These are phyloP conservation scores for Begonia loranthoides DNA, from an alignment of 306 rosid species.

Conservation along the genomic window DNA sequence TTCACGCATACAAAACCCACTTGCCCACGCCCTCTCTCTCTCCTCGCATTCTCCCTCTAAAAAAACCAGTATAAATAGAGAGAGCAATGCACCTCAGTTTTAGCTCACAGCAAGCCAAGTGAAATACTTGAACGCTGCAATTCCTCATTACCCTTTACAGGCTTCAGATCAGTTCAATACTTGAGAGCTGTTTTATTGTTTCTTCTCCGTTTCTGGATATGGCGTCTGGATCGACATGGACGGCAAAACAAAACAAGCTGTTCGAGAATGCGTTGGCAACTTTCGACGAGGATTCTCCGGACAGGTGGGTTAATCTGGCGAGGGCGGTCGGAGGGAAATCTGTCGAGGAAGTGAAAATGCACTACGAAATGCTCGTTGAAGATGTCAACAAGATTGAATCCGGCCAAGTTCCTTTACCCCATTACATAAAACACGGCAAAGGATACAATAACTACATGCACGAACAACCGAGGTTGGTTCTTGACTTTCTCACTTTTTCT, in stretches of 20 bases:
- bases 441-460: constrained; percentile 17
- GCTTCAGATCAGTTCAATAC: too few species aligned
- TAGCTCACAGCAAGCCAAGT: too few species aligned
- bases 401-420: constrained; percentile 62
- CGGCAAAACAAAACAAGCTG: constrained; percentile 51
- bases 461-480: constrained; percentile 28
- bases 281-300: constrained; percentile 45
- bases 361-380: constrained; percentile 52
- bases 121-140: neutral
- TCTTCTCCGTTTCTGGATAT: neutral
- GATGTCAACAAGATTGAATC: constrained; percentile 57
- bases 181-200: neutral
- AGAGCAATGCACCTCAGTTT: neutral
- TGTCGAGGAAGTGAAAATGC: constrained; percentile 57
- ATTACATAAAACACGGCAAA: constrained; percentile 26
- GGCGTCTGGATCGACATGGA: constrained; percentile 30
- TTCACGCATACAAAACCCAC: constrained; percentile 8
- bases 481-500: too few species aligned
- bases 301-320: constrained; percentile 62
- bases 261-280: constrained; percentile 73
- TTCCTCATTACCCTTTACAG: neutral
- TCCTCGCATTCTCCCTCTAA: neutral
- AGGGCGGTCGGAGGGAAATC: constrained; percentile 69
- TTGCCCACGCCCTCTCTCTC: constrained; percentile 4
- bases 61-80: constrained; percentile 1